phyloP scores from a whole-genome alignment of 371 early-diverging fungal genomes.

The Rhizopus stolonifer region DNA sequence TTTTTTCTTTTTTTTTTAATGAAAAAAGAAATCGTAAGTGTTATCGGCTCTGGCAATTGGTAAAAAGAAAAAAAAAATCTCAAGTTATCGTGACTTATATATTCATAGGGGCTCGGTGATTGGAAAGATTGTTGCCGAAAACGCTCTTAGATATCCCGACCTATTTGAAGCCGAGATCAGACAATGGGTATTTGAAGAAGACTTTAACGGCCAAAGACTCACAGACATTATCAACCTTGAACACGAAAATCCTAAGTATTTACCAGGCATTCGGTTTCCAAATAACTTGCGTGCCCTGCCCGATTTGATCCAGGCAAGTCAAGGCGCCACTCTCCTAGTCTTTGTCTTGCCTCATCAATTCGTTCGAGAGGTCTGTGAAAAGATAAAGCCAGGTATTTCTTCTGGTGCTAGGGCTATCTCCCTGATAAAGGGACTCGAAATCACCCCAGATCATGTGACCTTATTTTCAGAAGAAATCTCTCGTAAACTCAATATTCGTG shows the following conservation, averaged over 20 bases:
- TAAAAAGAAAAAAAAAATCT: constrained; percentile 30
- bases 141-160: constrained; percentile 63
- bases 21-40: constrained; percentile 69
- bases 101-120: constrained; percentile 90
- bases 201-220: constrained; percentile 78
- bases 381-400: constrained; percentile 66
- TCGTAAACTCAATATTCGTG: constrained; percentile 70
- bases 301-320: constrained; percentile 73
- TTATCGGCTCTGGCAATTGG: constrained; percentile 97
- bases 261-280: constrained; percentile 91
- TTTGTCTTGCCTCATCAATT: constrained; percentile 99
- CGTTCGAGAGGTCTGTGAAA: constrained; percentile 78
- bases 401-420: constrained; percentile 86
- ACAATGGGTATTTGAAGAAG: constrained; percentile 96
- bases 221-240: constrained; percentile 92
- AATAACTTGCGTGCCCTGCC: constrained; percentile 85
- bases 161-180: constrained; percentile 78
- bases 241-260: constrained; percentile 95
- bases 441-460: constrained; percentile 68
- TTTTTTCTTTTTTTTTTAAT: too few species aligned
- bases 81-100: too few species aligned
- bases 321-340: constrained; percentile 86
- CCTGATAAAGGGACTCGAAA: constrained; percentile 94
- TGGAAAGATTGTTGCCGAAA: constrained; percentile 91
- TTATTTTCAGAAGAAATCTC: constrained; percentile 89